Evolutionary conservation across 192 early-diverging fungal species (phyloP).

Genomic region (Umbelopsis sp.): DNA sequence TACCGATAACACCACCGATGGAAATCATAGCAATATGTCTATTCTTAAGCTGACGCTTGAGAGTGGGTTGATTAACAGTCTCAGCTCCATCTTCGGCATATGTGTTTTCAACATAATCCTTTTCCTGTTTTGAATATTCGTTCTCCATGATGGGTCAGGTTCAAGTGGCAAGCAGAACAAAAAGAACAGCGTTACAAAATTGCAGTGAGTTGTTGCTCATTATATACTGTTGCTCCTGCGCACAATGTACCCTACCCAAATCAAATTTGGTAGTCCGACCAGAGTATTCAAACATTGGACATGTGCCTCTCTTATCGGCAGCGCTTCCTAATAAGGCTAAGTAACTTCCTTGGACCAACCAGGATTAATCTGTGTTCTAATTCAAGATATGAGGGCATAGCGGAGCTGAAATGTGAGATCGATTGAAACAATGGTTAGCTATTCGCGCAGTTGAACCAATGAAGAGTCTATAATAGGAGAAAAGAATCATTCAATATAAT

Average conservation of each 20-base stretch:
- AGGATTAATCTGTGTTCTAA: not conserved
- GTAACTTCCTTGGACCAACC: constrained; percentile 2
- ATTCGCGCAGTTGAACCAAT: not conserved
- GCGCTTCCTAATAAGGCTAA: not conserved
- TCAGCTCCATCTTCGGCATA: not conserved
- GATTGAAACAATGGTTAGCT: constrained; percentile 13
- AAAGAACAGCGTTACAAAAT: not conserved
- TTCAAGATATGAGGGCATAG: not conserved
- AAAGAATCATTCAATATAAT: too few relatives aligned
- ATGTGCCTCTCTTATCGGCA: constrained; percentile 18
- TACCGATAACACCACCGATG: constrained; percentile 58
- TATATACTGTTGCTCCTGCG: constrained; percentile 2
- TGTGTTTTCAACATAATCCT: constrained; percentile 1
- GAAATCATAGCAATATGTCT: constrained; percentile 62
- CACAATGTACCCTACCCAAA: not conserved
- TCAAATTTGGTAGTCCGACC: constrained; percentile 3
- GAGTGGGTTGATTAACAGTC: not conserved
- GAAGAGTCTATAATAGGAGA: not conserved
- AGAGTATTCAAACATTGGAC: constrained; percentile 11
- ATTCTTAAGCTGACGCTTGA: constrained; percentile 51
- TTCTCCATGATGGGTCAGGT: not conserved
- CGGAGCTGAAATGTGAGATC: constrained; percentile 4
- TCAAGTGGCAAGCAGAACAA: not conserved
- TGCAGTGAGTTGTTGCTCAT: not conserved
- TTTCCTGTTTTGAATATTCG: not conserved